Evolutionary conservation across 106 monocot species (phyloP).

Genomic region (Gastrodia elata): DNA sequence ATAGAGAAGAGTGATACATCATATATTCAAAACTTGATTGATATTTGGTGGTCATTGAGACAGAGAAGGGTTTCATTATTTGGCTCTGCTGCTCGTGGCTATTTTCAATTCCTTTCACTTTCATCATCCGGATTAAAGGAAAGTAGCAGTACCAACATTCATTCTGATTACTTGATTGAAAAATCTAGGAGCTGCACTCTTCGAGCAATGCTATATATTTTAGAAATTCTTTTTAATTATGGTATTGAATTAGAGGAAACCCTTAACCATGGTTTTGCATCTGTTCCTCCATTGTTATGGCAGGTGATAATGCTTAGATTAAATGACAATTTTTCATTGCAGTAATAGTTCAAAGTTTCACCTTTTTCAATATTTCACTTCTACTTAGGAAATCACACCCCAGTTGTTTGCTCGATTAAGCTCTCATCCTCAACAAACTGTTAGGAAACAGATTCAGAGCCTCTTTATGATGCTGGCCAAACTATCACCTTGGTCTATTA

Average conservation of each 20-base stretch:
- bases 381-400: conserved; percentile 73
- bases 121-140: conserved; percentile 44
- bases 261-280: conserved; percentile 52
- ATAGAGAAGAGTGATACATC: conserved; percentile 19
- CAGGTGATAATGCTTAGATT: conserved; percentile 45
- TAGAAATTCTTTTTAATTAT: conserved; percentile 80
- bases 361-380: conserved; percentile 14
- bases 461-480: conserved; percentile 80
- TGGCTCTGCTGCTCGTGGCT: conserved; percentile 80
- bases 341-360: conserved; percentile 5
- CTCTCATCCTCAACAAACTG: conserved; percentile 72
- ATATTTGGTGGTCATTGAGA: conserved; percentile 76
- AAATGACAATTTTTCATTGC: background rate
- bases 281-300: conserved; percentile 72
- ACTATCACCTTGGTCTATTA: conserved; percentile 74
- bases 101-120: conserved; percentile 74
- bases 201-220: conserved; percentile 59
- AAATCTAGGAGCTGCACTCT: conserved; percentile 49
- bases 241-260: conserved; percentile 70
- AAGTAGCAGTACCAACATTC: conserved; percentile 3
- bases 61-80: conserved; percentile 79
- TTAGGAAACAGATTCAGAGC: conserved; percentile 66
- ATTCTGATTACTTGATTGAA: conserved; percentile 29
- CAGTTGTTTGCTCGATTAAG: conserved; percentile 90
- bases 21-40: conserved; percentile 42